A percentile compares a stretch with the other conserved stretches of the same genome.
Evolutionary conservation across 169 alveolate genomes (phyloP).

Genomic region (Plasmodium adleri): DNA sequence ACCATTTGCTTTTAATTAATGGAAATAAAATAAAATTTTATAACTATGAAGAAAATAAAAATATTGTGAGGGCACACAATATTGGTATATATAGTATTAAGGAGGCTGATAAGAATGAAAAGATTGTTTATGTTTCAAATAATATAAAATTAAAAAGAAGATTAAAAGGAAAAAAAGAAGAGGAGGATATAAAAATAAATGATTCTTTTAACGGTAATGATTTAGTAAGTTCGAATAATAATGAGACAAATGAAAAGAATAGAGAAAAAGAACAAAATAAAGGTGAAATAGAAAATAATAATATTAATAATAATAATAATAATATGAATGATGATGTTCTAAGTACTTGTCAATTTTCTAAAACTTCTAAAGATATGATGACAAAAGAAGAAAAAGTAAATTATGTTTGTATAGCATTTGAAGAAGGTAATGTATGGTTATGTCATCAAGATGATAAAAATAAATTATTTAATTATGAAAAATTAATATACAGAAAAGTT

Average conservation of each 20-base stretch:
- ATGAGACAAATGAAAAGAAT: conserved; percentile 4
- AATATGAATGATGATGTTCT: conserved; percentile 1
- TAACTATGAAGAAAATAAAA: conserved; percentile 36
- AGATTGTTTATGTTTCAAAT: conserved; percentile 66
- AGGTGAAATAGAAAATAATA: neutral
- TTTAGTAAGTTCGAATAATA: neutral
- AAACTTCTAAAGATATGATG: too few species aligned
- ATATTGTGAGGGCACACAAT: conserved; percentile 48
- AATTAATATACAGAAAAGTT: conserved; percentile 70
- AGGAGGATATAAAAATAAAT: neutral
- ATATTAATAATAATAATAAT: neutral
- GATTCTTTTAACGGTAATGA: conserved; percentile 7
- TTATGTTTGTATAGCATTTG: conserved; percentile 75
- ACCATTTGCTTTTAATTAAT: conserved; percentile 40
- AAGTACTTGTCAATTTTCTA: neutral
- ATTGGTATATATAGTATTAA: conserved; percentile 38
- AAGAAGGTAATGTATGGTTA: conserved; percentile 76
- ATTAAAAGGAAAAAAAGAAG: neutral
- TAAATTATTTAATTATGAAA: conserved; percentile 51
- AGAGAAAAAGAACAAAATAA: neutral
- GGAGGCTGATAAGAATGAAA: conserved; percentile 52
- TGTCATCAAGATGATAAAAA: conserved; percentile 42
- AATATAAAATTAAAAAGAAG: conserved; percentile 43
- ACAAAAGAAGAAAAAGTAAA: neutral
- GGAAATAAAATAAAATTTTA: conserved; percentile 71